Base-by-base conservation (phyloP, 352 stramenopile species). In the Aphanomyces cochlioides region DNA sequence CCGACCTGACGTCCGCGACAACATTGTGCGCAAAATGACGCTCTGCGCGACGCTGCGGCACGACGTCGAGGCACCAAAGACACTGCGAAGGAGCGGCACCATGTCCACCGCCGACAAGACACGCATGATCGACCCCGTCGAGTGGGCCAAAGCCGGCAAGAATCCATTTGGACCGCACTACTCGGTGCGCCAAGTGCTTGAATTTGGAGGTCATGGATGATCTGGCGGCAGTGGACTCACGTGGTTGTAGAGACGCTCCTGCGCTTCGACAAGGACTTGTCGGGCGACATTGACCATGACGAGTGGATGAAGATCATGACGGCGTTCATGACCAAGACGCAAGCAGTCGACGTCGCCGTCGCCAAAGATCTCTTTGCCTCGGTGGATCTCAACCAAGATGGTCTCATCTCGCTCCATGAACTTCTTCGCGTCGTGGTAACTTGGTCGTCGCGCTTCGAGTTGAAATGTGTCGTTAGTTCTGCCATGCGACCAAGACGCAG, bases 11-110 rank as follows among this genome's bases (percentile, higher is more conserved):
- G 66, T 41, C 66, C 28, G 61, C n/a, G 17, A 40, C n/a, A 90
- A 88, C 56, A 87, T 90, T 56, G 73, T 78, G 37, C 80, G 82
- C 28, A 90, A 88, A 53, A 74, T 90, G 47, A 80, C 79, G 56
- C 36, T 90, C 7, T 88, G 81, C 70, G 78, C 85, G 56, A 76
- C 75, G 13, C 77, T 85, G 58, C 67, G n/a, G 1, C 10, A 43
- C 39, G 48, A 74, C 17, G 41, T 47, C 15, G 21, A 17, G n/a
- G 6, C 15, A 7, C 39, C 54, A 71, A 7, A 54, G 50, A 67
- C 47, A 65, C 28, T 34, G 21, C 5, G 72, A 47, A 41, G 39
- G 38, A 38, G 47, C 50, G 50, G 19, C 10, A 61, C 39, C 12
- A 40, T 61, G 54, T 28, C n/a, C 1, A 41, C 7, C 28, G 43